Conservation (phyloP, 1,139 yeast species). For the Pichia sp. region DNA sequence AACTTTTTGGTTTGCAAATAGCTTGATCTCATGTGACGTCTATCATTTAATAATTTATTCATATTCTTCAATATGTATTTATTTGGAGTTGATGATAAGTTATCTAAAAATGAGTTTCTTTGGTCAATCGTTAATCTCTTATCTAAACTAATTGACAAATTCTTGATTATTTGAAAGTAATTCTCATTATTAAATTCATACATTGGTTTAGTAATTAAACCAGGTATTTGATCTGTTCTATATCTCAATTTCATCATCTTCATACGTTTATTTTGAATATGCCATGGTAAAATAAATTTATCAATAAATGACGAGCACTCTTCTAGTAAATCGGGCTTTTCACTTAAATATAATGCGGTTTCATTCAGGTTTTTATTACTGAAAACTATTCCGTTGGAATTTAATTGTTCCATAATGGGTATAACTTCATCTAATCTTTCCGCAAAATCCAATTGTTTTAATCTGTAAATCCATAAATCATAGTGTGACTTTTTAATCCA, state of each 20-base stretch:
- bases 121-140: conserved; percentile 9
- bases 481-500: conserved; percentile 19
- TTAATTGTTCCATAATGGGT: conserved; percentile 27
- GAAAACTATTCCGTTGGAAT: conserved; percentile 31
- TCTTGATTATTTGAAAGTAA: conserved; percentile 38
- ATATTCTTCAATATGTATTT: conserved; percentile 19
- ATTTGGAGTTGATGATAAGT: conserved; percentile 13
- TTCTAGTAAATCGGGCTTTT: conserved; percentile 22
- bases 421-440: conserved; percentile 26
- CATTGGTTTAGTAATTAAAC: conserved; percentile 18
- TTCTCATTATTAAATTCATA: conserved; percentile 36
- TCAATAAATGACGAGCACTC: conserved; percentile 35
- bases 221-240: conserved; percentile 19
- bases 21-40: conserved; percentile 11
- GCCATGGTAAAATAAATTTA: conserved; percentile 35
- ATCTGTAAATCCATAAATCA: conserved; percentile 25
- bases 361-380: conserved; percentile 36
- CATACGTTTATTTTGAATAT: conserved; percentile 12
- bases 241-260: conserved; percentile 21
- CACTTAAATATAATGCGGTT: conserved; percentile 30
- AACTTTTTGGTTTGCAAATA: conserved; percentile 7
- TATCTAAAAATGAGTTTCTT: conserved; percentile 10
- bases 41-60: conserved; percentile 7
- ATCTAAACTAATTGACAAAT: conserved; percentile 14
- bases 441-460: conserved; percentile 21